Evolutionary conservation across 169 alveolate genomes (phyloP), one percentile per base, ranked within the genome.

Genomic region (Plasmodium malariae): DNA sequence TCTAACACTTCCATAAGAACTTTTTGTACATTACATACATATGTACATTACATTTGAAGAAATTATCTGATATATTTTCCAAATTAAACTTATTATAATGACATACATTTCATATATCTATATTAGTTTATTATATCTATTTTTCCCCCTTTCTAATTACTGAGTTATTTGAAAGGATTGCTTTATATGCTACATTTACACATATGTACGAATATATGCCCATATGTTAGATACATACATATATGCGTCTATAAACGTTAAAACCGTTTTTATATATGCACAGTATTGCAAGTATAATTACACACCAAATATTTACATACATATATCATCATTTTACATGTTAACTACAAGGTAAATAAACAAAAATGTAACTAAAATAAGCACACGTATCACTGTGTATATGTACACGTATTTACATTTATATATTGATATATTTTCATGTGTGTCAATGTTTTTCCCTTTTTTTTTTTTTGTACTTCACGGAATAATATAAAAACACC

Each of bases 391-490:
- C 26, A 43, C 14, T 63, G 54, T 63, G n/a, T 63, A 21, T n/a
- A n/a, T n/a, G 32, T 40, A 63, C 48, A 63, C 43, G 74, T 24
- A 40, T 40, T 30, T 63, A 63, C 24, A 24, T 43, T 5, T 63
- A 11, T 63, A 63, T n/a, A n/a, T n/a, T n/a, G n/a, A n/a, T n/a
- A n/a, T n/a, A n/a, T n/a, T n/a, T 36, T 43, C 28, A 43, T 68
- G 48, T 40, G 28, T 43, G 60, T 68, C 63, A 40, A 17, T 68
- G 34, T 68, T 54, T 68, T 68, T 68, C 59, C 28, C 14, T 51
- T 19, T 19, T 2, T 62, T 62, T 62, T 62, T 59, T 59, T 68
- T 68, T 68, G 24, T 54, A 14, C 9, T 68, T 28, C 17, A 68
- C 26, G 72, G 1, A 68, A 37, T 37, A 28, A 48, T 37, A 48